Evolutionary conservation across 257 asterid species (phyloP), one percentile per base, ranked within the genome.

Genomic region (Mentha longifolia): DNA sequence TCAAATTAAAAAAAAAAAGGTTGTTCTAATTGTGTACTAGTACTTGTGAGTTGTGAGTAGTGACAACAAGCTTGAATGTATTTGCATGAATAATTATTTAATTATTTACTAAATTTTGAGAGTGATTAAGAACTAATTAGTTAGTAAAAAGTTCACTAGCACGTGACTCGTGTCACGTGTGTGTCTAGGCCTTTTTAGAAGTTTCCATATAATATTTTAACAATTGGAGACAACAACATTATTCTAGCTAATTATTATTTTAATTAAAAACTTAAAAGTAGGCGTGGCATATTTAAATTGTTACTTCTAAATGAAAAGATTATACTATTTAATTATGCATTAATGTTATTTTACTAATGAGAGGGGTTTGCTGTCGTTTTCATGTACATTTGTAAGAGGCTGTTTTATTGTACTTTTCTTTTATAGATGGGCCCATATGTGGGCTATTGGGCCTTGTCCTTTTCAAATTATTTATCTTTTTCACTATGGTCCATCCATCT

Each of bases 391-490:
- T 37, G 42, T 30, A 6, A 6, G 62, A 12, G 30, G 62, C 12
- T 35, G 56, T 16, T 12, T 22, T 16, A 59, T 46, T 49, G 45
- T 61, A 35, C 11, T 19, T 25, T 47, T 17, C 1, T 20, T 25
- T 4, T 3, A 30, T 11, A 13, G 6, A 28, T 56, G 56, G 47
- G 51, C 42, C 45, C 58, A 28, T 6, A 19, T 46, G 42, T 42
- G 46, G 68, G 42, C 69, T 49, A 17, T 51, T 33, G 67, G 61
- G 30, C 61, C 52, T 7, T 60, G 50, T 45, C 54, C 67, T 73
- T 30, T 30, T 11, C 15, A 37, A 0, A 6, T 6, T n/a, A 4
- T 20, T 20, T 28, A 4, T 61, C 15, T 15, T 42, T 10, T 16
- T 25, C n/a, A 28, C 6, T 0, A 22, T 50, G 61, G 72, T 12